These are phyloP conservation scores for Penicillium sp. DNA, from an alignment of 2,329 filamentous ascomycete genomes.

Conservation along the genomic window DNA sequence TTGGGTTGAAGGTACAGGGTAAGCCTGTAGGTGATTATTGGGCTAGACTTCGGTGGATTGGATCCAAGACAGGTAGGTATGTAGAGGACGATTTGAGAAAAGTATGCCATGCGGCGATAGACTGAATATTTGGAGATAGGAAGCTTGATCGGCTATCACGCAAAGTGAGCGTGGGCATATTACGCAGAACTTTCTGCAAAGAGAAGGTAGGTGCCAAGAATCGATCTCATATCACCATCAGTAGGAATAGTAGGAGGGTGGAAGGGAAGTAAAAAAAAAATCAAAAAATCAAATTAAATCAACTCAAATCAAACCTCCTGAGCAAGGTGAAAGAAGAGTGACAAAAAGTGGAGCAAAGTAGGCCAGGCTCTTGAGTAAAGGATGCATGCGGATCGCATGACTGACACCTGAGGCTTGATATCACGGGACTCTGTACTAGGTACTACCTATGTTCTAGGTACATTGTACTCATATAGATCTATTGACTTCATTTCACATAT, in stretches of 20 bases:
- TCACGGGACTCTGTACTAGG: constrained; percentile 1
- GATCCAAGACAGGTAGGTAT: background rate
- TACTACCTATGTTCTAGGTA: no score
- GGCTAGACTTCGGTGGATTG: background rate
- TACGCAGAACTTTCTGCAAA: constrained; percentile 1
- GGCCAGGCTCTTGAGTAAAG: background rate
- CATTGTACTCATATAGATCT: no score
- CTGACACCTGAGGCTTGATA: constrained; percentile 1
- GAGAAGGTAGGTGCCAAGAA: background rate
- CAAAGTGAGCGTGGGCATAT: background rate
- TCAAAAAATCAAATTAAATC: background rate
- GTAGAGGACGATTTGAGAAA: background rate
- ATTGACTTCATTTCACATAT: no score
- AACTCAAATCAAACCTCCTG: background rate
- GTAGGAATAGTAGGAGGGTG: background rate
- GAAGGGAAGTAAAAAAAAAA: background rate
- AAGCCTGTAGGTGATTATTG: background rate
- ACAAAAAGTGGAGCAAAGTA: background rate
- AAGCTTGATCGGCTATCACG: background rate
- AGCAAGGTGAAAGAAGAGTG: no score
- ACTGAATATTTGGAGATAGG: background rate
- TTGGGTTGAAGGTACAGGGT: constrained; percentile 4
- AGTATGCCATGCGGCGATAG: background rate
- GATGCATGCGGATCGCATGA: constrained; percentile 2
- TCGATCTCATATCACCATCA: constrained; percentile 2